A percentile compares a stretch with the other conserved stretches of the same genome.
Evolutionary conservation across 306 rosid genomes (phyloP).

Genomic region (Rosa chinensis): DNA sequence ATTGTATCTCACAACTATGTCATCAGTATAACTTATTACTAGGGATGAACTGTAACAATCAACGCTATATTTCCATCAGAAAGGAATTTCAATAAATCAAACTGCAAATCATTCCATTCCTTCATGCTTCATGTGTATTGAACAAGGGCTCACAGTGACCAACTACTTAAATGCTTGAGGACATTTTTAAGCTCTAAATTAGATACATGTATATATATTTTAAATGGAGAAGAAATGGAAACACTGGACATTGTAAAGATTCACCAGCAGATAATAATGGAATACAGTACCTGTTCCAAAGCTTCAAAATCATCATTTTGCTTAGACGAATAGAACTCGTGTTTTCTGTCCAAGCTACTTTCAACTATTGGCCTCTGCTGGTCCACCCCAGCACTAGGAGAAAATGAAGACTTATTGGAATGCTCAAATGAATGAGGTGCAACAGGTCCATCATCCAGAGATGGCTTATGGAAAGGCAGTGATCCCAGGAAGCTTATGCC

Average conservation of each 20-base stretch:
- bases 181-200: neutral
- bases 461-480: slow-evolving; percentile 43
- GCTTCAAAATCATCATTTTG: slow-evolving; percentile 87
- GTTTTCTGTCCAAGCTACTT: slow-evolving; percentile 54
- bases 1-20: neutral
- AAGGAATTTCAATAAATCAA: neutral
- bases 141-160: neutral
- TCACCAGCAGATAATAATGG: slow-evolving; percentile 27
- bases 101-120: neutral
- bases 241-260: slow-evolving; percentile 2
- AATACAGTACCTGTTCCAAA: slow-evolving; percentile 75
- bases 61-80: neutral
- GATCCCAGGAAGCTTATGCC: slow-evolving; percentile 40
- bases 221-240: neutral
- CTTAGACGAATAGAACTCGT: slow-evolving; percentile 51
- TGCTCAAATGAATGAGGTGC: slow-evolving; percentile 39
- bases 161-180: neutral
- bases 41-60: neutral
- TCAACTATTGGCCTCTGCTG: slow-evolving; percentile 34
- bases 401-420: slow-evolving; percentile 30
- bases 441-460: slow-evolving; percentile 39
- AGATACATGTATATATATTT: neutral
- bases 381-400: slow-evolving; percentile 36
- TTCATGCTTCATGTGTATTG: neutral
- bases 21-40: neutral